Evolutionary conservation across 305 asterid genomes (phyloP).

Genomic region (Fraxinus nigra): DNA sequence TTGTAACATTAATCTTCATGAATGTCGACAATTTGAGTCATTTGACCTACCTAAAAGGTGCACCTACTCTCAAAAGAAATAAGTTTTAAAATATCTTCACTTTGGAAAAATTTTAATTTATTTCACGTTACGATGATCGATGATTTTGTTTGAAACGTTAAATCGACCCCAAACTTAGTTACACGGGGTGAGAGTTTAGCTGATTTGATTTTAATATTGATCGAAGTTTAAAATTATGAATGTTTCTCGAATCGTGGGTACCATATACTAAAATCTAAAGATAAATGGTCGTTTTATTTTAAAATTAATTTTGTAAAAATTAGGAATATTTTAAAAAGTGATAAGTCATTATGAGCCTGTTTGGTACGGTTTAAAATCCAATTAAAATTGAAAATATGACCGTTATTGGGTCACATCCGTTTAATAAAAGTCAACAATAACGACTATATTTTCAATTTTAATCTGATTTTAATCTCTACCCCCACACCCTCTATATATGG

Average conservation of each 20-base stretch:
- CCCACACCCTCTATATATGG: too few species aligned
- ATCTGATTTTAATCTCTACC: too few species aligned
- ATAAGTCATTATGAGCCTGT: too few species aligned
- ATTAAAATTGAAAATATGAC: too few species aligned
- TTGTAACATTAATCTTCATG: background rate
- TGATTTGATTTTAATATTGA: background rate
- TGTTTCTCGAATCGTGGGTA: background rate
- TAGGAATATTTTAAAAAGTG: background rate
- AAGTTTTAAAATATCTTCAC: background rate
- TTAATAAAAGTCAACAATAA: too few species aligned
- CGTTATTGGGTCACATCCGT: too few species aligned
- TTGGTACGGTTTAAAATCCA: too few species aligned
- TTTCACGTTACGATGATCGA: background rate
- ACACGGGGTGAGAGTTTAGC: background rate
- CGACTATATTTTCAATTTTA: too few species aligned
- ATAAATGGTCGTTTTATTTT: background rate
- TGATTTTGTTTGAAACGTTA: background rate
- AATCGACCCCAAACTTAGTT: background rate
- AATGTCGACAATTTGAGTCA: background rate
- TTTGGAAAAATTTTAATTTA: background rate
- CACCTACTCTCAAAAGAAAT: background rate
- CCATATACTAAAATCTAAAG: background rate
- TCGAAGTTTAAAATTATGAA: background rate
- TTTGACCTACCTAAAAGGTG: background rate
- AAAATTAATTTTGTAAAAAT: background rate